A percentile compares a stretch with the other conserved stretches of the same genome.
Conservation (phyloP, 169 alveolate genomes). For the Cryptosporidium baileyi region DNA sequence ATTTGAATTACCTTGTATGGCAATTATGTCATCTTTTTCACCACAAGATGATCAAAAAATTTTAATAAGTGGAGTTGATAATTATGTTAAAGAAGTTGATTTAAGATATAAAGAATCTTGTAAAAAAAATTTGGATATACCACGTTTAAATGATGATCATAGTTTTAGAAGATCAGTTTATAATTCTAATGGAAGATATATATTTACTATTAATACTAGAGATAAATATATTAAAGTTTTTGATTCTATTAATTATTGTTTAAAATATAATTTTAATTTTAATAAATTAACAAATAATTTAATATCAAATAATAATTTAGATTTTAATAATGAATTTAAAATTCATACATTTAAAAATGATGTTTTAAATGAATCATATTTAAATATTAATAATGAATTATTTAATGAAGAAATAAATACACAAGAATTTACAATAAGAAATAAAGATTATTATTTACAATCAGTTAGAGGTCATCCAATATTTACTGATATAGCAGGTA, state of each 20-base stretch:
- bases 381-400: background rate
- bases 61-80: conserved; percentile 54
- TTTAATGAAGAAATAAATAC: background rate
- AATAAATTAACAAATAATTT: background rate
- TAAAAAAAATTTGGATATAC: background rate
- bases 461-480: conserved; percentile 56
- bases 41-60: conserved; percentile 68
- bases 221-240: conserved; percentile 1
- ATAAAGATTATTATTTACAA: background rate
- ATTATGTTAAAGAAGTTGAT: conserved; percentile 41
- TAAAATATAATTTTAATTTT: background rate
- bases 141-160: conserved; percentile 6
- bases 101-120: background rate
- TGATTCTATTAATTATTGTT: background rate
- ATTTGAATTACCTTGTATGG: conserved; percentile 71
- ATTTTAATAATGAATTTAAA: background rate
- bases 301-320: background rate
- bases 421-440: background rate
- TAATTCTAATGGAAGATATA: conserved; percentile 8
- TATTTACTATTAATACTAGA: conserved; percentile 10
- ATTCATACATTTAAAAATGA: background rate
- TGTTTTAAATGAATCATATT: background rate
- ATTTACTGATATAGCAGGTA: conserved; percentile 30
- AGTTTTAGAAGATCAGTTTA: conserved; percentile 42
- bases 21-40: conserved; percentile 73